Evolutionary conservation across 1,139 yeast species (phyloP).

Genomic region (Lodderomyces oxycetoniae): DNA sequence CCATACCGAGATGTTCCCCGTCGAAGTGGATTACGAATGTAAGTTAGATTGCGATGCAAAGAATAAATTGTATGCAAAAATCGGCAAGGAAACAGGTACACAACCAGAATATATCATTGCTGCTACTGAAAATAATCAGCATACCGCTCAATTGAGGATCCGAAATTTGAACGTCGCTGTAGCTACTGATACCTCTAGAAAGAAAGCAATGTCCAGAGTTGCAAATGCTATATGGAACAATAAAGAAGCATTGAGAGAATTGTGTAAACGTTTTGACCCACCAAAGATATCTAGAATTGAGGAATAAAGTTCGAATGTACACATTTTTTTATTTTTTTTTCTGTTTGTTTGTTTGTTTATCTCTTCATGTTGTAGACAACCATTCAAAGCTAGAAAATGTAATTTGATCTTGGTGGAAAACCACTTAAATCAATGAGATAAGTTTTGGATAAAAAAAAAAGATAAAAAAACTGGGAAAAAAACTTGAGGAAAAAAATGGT

Average conservation of each 20-base stretch:
- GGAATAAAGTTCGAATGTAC: too few species aligned
- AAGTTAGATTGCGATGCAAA: slow-evolving; percentile 35
- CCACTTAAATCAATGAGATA: too few species aligned
- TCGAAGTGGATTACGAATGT: slow-evolving; percentile 22
- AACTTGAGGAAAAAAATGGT: too few species aligned
- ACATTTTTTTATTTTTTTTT: too few species aligned
- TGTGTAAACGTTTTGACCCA: slow-evolving; percentile 12
- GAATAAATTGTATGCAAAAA: slow-evolving; percentile 40
- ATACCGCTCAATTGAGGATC: slow-evolving; percentile 35
- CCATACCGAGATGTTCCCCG: slow-evolving; percentile 20
- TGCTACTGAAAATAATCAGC: slow-evolving; percentile 25
- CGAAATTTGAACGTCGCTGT: slow-evolving; percentile 34
- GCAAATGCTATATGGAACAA: slow-evolving; percentile 43
- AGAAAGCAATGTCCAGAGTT: slow-evolving; percentile 43
- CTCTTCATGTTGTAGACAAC: too few species aligned
- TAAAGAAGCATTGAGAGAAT: slow-evolving; percentile 22
- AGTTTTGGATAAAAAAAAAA: too few species aligned
- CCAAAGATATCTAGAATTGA: not conserved
- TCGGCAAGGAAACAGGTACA: slow-evolving; percentile 36
- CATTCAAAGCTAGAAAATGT: too few species aligned
- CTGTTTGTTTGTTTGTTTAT: too few species aligned
- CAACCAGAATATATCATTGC: slow-evolving; percentile 38
- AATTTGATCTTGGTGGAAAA: too few species aligned
- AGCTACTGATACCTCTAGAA: slow-evolving; percentile 40
- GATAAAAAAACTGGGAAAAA: too few species aligned